These are phyloP conservation scores for Furcasterigmium sp. DNA, from an alignment of 2,329 filamentous ascomycete species.

Conservation along the genomic window DNA sequence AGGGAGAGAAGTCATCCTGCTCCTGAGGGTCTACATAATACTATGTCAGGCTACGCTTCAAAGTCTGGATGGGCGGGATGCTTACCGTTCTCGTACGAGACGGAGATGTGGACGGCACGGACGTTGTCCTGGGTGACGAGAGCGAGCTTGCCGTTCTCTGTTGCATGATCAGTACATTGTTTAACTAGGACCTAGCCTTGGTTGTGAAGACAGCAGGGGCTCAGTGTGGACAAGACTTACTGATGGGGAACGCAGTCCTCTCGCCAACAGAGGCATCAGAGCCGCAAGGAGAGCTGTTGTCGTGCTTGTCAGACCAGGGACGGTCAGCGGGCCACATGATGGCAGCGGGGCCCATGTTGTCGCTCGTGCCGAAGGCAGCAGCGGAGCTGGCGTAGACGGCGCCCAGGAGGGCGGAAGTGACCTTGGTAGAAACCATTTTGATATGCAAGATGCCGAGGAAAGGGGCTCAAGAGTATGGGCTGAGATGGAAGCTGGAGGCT, in stretches of 20 bases:
- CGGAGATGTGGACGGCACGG: conserved; percentile 45
- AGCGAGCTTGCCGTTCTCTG: conserved; percentile 49
- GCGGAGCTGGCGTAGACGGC: conserved; percentile 5
- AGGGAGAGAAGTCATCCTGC: conserved; percentile 32
- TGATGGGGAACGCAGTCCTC: conserved; percentile 51
- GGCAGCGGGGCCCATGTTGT: conserved; percentile 47
- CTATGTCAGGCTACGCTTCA: not conserved
- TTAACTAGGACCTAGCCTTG: not conserved
- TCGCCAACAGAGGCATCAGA: conserved; percentile 40
- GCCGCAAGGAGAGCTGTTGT: conserved; percentile 55
- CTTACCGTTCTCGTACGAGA: conserved; percentile 47
- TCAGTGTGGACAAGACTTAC: too few relatives aligned
- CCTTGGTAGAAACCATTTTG: conserved; percentile 12
- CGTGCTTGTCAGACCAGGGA: conserved; percentile 45
- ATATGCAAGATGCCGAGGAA: conserved; percentile 1
- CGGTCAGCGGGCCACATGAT: conserved; percentile 58
- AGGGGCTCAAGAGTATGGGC: conserved; percentile 2
- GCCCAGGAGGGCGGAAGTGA: conserved; percentile 9
- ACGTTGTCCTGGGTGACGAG: conserved; percentile 54
- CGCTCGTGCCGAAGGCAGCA: conserved; percentile 7
- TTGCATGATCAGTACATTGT: not conserved
- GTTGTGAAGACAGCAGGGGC: too few relatives aligned
- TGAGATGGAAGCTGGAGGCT: not conserved
- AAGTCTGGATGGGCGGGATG: not conserved
- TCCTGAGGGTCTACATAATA: conserved; percentile 27